phyloP scores from a whole-genome alignment of 2,329 filamentous ascomycete species.

The Trichophyton schoenleinii region DNA sequence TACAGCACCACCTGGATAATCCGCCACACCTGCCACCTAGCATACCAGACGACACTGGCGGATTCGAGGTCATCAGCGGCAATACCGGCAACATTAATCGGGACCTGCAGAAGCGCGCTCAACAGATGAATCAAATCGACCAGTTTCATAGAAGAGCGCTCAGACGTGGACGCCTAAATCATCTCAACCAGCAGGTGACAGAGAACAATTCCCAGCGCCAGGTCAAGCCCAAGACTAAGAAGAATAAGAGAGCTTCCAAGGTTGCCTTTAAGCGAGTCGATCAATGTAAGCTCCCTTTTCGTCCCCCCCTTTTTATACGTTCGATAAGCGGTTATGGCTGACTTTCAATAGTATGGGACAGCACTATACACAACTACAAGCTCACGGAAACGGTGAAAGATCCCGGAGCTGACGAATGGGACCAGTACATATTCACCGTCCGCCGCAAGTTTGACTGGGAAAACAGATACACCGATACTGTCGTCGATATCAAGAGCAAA shows the following conservation, averaged over 20 bases:
- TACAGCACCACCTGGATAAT: too few species aligned
- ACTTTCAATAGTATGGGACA: slow-evolving; percentile 35
- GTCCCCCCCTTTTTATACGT: not conserved
- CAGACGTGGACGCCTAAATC: slow-evolving; percentile 6
- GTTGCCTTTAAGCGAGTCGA: slow-evolving; percentile 59
- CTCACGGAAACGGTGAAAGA: slow-evolving; percentile 54
- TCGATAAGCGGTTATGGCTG: not conserved
- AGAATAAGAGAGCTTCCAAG: slow-evolving; percentile 39
- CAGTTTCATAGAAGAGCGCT: not conserved
- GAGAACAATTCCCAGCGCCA: slow-evolving; percentile 16
- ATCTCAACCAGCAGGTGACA: not conserved
- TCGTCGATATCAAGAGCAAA: slow-evolving; percentile 78
- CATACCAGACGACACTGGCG: slow-evolving; percentile 21
- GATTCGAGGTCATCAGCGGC: slow-evolving; percentile 18
- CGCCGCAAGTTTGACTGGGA: slow-evolving; percentile 73
- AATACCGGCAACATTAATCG: not conserved
- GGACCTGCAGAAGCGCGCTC: slow-evolving; percentile 13
- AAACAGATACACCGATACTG: slow-evolving; percentile 61
- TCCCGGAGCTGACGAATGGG: slow-evolving; percentile 53
- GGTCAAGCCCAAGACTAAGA: slow-evolving; percentile 26
- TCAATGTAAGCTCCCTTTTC: slow-evolving; percentile 32
- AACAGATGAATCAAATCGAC: slow-evolving; percentile 6
- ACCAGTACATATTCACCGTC: slow-evolving; percentile 72
- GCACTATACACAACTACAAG: slow-evolving; percentile 51
- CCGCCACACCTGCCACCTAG: not conserved